Conservation (phyloP, 2,329 filamentous ascomycete genomes). For the Alternaria angustiovoidea region DNA sequence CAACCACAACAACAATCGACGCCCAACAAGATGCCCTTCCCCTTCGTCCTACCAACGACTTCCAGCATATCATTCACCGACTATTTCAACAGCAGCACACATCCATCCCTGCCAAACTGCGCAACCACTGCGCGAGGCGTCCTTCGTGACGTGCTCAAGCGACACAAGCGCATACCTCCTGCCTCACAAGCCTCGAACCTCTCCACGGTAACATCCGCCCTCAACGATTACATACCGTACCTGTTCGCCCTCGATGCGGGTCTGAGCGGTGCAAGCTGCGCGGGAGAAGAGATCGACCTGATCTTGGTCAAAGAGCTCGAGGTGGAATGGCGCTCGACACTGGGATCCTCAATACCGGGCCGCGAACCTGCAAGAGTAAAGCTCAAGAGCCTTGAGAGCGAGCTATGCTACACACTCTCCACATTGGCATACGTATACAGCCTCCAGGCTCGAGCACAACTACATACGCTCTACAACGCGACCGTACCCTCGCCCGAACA, state of each 20-base stretch:
- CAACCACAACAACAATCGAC: constrained; percentile 7
- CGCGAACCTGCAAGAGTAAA: constrained; percentile 73
- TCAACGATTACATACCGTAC: constrained; percentile 84
- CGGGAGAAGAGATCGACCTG: constrained; percentile 71
- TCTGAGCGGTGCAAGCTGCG: constrained; percentile 64
- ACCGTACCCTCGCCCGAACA: constrained; percentile 65
- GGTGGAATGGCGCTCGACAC: constrained; percentile 80
- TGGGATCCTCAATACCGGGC: constrained; percentile 67
- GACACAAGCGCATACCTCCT: constrained; percentile 84
- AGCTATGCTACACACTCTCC: constrained; percentile 80
- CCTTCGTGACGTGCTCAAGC: constrained; percentile 83
- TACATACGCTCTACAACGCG: constrained; percentile 77
- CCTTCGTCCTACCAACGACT: constrained; percentile 87
- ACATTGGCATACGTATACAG: constrained; percentile 79
- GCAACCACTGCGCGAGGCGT: constrained; percentile 86
- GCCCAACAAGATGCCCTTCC: constrained; percentile 76
- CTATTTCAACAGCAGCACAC: constrained; percentile 78
- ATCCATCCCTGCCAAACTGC: constrained; percentile 85
- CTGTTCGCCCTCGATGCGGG: constrained; percentile 79
- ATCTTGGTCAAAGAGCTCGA: constrained; percentile 73
- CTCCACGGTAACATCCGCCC: constrained; percentile 70
- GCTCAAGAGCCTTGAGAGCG: constrained; percentile 78
- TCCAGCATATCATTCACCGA: constrained; percentile 84
- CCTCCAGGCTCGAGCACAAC: constrained; percentile 73
- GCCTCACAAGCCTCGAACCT: constrained; percentile 75